Conservation (phyloP, 495 filamentous ascomycete genomes). For the Neurospora pannonica region DNA sequence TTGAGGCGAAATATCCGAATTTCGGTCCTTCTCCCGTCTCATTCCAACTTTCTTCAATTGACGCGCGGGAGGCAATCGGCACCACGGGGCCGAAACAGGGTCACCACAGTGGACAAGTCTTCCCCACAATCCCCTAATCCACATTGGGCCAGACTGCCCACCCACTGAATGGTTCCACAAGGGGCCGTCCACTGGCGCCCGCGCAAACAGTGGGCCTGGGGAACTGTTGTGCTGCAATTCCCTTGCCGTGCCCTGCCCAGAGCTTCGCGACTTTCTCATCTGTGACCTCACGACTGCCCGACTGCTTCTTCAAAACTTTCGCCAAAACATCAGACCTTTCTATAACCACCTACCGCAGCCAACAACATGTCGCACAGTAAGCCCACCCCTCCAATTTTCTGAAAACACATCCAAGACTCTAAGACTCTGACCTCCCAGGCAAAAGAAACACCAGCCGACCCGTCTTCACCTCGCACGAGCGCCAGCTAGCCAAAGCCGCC, state of each 20-base stretch:
- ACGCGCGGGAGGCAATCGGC: neutral
- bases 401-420: neutral
- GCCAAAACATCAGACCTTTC: neutral
- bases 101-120: neutral
- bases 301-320: neutral
- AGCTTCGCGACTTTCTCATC: neutral
- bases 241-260: neutral
- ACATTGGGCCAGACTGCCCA: neutral
- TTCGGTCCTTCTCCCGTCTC: neutral
- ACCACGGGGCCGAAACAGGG: neutral
- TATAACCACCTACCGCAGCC: neutral
- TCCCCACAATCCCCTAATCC: neutral
- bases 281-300: neutral
- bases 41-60: neutral
- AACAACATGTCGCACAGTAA: conserved; percentile 47
- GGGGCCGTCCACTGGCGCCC: neutral
- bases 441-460: conserved; percentile 95
- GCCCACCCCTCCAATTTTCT: conserved; percentile 3
- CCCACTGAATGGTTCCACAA: neutral
- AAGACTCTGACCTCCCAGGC: conserved; percentile 34
- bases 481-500: conserved; percentile 61
- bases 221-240: neutral
- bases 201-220: neutral
- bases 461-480: conserved; percentile 92
- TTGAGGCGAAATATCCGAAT: neutral